phyloP scores from a whole-genome alignment of 2,329 filamentous ascomycete species.

The Neofusicoccum parvum region DNA sequence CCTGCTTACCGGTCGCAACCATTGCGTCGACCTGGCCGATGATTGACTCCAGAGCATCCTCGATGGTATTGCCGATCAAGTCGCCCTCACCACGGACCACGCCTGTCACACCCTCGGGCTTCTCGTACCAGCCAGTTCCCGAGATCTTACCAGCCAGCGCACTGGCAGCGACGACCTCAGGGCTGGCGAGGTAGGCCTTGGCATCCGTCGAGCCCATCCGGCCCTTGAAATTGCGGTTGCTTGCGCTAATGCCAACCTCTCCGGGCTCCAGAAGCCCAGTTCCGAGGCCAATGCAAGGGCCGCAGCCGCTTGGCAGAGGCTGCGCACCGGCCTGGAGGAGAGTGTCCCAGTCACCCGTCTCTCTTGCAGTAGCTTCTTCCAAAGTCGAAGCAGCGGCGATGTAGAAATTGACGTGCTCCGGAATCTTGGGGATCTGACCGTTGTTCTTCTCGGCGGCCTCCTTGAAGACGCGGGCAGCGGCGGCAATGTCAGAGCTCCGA shows the following conservation, averaged over 20 bases:
- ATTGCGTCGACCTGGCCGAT: slow-evolving; percentile 68
- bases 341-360: slow-evolving; percentile 80
- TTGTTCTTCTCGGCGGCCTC: slow-evolving; percentile 65
- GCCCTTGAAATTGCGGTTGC: slow-evolving; percentile 89
- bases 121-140: slow-evolving; percentile 77
- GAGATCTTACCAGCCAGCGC: slow-evolving; percentile 73
- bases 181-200: slow-evolving; percentile 83
- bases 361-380: slow-evolving; percentile 78
- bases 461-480: slow-evolving; percentile 82
- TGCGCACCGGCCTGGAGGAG: slow-evolving; percentile 79
- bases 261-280: slow-evolving; percentile 77
- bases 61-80: slow-evolving; percentile 64
- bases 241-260: slow-evolving; percentile 83
- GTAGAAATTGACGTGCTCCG: slow-evolving; percentile 79
- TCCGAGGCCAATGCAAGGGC: slow-evolving; percentile 83
- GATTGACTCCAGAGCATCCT: slow-evolving; percentile 71
- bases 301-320: slow-evolving; percentile 72
- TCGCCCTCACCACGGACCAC: slow-evolving; percentile 73
- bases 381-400: slow-evolving; percentile 81
- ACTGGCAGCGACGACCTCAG: slow-evolving; percentile 89
- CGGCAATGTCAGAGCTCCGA: slow-evolving; percentile 75
- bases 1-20: slow-evolving; percentile 57
- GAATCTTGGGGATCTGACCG: slow-evolving; percentile 69
- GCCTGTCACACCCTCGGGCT: slow-evolving; percentile 67
- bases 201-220: slow-evolving; percentile 82